Base-by-base conservation (phyloP, 2,329 filamentous ascomycete genomes). In the Aspergillus sp. region DNA sequence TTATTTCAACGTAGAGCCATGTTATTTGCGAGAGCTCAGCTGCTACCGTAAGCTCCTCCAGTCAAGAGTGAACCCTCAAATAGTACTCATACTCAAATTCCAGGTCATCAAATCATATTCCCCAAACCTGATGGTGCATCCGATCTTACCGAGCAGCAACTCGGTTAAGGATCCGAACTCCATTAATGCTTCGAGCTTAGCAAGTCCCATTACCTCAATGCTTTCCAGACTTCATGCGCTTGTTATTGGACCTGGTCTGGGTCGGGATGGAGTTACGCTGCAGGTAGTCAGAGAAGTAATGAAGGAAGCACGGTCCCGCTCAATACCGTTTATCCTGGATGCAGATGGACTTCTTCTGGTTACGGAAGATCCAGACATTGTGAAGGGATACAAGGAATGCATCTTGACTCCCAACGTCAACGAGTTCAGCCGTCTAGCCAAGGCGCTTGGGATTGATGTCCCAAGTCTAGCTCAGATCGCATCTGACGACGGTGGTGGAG, bases 41-140 rank as follows among this genome's bases (percentile, higher is more conserved):
- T 3, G 91, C 84, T 47, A 82, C 85, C 48, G 75, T 77, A 73
- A 48, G 68, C 60, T 34, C 30, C 26, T 32, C 15, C 8, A 39
- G 2, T 13, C 15, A 11, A 3, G 43, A n/a, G 13, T 5, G 11
- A 55, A 45, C 20, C 24, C 34, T 8, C 34, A 18, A 22, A 38
- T 7, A 39, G 15, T 15, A 41, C 22, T 42, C 34, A 52, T 34
- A 11, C 15, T 24, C 12, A 11, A 6, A 12, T 3, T 17, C n/a
- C 71, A 80, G 68, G 93, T 97, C 38, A 96, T 99, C 78, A 99
- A 99, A 80, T 91, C 91, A 4, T 99, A 98, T 79, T 97, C 93
- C 18, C 95, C 95, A 3, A 97, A 98, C 73, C 82, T 99, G 26
- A 99, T 99, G 93, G 95, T 99, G 11, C 95, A 98, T 74, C 95